Evolutionary conservation across 805 yeast genomes (phyloP), one percentile per base, ranked within the genome.

Genomic region (Zygosaccharomyces lentus): DNA sequence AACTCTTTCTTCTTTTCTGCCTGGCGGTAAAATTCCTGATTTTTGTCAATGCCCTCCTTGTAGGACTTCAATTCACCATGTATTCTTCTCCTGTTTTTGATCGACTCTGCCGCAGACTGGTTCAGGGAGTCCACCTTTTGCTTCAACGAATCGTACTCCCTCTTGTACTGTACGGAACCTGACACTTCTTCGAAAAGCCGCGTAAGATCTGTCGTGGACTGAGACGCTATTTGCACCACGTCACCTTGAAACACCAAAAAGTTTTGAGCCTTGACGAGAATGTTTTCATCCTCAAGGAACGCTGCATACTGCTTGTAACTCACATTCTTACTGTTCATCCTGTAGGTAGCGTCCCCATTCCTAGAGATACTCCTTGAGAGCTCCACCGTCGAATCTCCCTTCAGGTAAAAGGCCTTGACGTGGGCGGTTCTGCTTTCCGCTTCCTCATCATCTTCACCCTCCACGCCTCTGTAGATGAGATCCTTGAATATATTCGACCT

Each of bases 211-310:
- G 66, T 65, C 0, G 97, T 80, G 0, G 91, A 80, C 62, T 90
- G 95, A 0, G 95, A 76, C 0, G 98, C 98, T 34, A 93, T 81
- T 55, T 82, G 84, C 63, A 91, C 98, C 41, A 93, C 95, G 61
- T 91, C 98, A 49, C 99, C 98, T 70, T 93, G 99, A 61, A 91
- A 89, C 6, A 93, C 98, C 49, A 93, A 69, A 58, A 91, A 91
- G 64, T 93, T 93, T 60, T 87, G 77, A 1, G 97, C 96, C 60
- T 85, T 87, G 53, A 89, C 84, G 49, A 90, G 68, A 45, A 91
- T 88, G 57, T 87, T 87, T 59, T 91, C 95, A 6, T 72, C 70
- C 54, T 84, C 86, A 58, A 93, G 73, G 1, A 81, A 72, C 40
- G 72, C 71, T 0, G 83, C 59, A 58, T 93, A 93, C 48, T 82